Evolutionary conservation across 1,139 yeast genomes (phyloP), one percentile per base, ranked within the genome.

Genomic region (Sugiyamaella xylanicola): DNA sequence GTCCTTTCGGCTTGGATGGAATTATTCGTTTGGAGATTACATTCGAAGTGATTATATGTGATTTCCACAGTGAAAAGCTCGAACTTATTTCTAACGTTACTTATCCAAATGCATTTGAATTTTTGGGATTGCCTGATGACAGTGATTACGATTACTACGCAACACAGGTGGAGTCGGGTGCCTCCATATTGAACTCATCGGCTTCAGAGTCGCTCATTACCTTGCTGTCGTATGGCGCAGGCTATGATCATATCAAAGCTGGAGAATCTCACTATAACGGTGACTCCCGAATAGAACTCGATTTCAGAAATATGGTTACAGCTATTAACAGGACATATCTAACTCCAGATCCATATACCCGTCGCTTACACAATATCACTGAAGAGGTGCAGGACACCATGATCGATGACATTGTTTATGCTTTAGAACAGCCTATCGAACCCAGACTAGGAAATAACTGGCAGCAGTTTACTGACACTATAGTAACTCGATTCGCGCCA

Each of bases 21-120:
- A 70, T 75, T 22, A 70, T 83, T 7, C 70, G 86, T 59, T 70
- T 82, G 25, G 86, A 82, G 62, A 70, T 79, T 44, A 85, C 85
- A 0, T 83, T 74, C 64, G 86, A 83, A 65, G 74, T 82, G 19
- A 72, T 82, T 9, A 55, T 82, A 17, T 83, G 86, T 68, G 80
- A 82, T 62, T 81, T 83, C 65, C 56, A 68, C 48, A 63, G 64
- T 29, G 75, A 72, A 5, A 74, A 75, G 53, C 45, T 81, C 5
- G 74, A 74, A 53, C 59, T 82, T 45, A 73, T 80, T 7, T 73
- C 79, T 1, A 78, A 77, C 61, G 69, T 75, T 7, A 71, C 79
- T 0, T 60, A 79, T 47, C 65, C 42, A 1, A 53, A 41, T 32
- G 44, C 25, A n/a, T 32, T 69, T 2, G 65, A 69, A 55, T 68